phyloP scores from a whole-genome alignment of 208 protist genomes.

The Lotmaria passim region DNA sequence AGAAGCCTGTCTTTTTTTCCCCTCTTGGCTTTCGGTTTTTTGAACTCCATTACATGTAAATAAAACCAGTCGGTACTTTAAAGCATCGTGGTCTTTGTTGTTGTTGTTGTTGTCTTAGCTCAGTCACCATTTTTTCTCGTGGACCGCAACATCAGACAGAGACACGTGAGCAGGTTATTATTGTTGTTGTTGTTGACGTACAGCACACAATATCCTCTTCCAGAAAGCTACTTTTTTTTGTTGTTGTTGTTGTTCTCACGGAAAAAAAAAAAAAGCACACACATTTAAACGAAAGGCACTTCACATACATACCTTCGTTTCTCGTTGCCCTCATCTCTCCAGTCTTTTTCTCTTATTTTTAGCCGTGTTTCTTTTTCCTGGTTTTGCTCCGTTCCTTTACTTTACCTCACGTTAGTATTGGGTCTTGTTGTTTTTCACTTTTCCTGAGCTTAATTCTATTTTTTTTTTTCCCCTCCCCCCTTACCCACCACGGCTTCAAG shows the following conservation, averaged over 20 bases:
- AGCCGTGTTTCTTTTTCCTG: not conserved
- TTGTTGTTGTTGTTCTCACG: not conserved
- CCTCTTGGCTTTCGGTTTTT: too few species aligned
- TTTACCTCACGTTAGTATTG: not conserved
- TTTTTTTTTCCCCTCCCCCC: too few species aligned
- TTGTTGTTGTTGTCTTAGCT: not conserved
- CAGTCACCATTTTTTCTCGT: constrained; percentile 2
- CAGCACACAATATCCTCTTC: too few species aligned
- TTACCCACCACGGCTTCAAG: too few species aligned
- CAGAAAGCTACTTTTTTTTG: not conserved
- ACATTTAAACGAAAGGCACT: not conserved
- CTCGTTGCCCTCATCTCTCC: not conserved
- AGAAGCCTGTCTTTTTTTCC: too few species aligned
- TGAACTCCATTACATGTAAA: too few species aligned
- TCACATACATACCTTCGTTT: constrained; percentile 5
- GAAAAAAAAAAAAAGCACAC: too few species aligned
- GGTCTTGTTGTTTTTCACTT: not conserved
- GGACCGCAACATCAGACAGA: too few species aligned
- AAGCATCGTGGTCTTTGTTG: too few species aligned
- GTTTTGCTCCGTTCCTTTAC: not conserved
- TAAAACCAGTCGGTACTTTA: too few species aligned
- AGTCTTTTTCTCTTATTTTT: not conserved
- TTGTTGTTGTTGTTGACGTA: not conserved
- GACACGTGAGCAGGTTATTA: not conserved
- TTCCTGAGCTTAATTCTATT: too few species aligned